Conservation (phyloP, 2,329 filamentous ascomycete genomes). For the Chaetomium sp. region DNA sequence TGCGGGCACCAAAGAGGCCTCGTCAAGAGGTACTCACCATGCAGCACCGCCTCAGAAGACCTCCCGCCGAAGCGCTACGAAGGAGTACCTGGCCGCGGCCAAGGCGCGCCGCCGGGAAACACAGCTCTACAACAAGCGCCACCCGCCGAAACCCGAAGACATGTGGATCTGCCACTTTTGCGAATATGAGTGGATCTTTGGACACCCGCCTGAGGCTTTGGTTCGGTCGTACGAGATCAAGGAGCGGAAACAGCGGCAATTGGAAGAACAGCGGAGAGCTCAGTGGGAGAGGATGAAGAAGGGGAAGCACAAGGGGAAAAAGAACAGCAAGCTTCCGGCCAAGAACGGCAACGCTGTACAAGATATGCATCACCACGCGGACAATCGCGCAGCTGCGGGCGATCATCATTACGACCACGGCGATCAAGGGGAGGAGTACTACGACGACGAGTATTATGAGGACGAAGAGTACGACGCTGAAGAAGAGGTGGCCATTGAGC, state of each 20-base stretch:
- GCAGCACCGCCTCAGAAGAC: constrained; percentile 50
- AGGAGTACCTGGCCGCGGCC: constrained; percentile 74
- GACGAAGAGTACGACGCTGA: constrained; percentile 35
- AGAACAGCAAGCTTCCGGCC: constrained; percentile 67
- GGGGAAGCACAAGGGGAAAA: constrained; percentile 78
- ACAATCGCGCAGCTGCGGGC: constrained; percentile 32
- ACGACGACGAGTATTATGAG: constrained; percentile 34
- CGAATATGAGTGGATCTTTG: constrained; percentile 95
- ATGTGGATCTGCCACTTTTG: constrained; percentile 98
- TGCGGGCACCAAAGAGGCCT: constrained; percentile 20
- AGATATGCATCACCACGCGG: constrained; percentile 30
- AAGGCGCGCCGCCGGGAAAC: constrained; percentile 76
- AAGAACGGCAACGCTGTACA: constrained; percentile 46
- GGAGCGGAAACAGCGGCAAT: constrained; percentile 79
- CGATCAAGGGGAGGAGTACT: constrained; percentile 33
- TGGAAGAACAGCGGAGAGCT: constrained; percentile 89
- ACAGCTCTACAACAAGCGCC: constrained; percentile 73
- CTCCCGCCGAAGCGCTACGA: constrained; percentile 66
- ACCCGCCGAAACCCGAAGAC: constrained; percentile 70
- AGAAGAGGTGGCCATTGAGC: constrained; percentile 26
- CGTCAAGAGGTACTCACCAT: constrained; percentile 20
- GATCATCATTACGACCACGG: constrained; percentile 33
- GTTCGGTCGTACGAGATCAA: constrained; percentile 94
- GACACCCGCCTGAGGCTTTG: constrained; percentile 78
- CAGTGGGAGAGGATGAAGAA: constrained; percentile 69